Percentiles rank a stretch among this genome's conserved stretches.
Conservation (phyloP, 441 rosid genomes). For the Melastoma candidum region DNA sequence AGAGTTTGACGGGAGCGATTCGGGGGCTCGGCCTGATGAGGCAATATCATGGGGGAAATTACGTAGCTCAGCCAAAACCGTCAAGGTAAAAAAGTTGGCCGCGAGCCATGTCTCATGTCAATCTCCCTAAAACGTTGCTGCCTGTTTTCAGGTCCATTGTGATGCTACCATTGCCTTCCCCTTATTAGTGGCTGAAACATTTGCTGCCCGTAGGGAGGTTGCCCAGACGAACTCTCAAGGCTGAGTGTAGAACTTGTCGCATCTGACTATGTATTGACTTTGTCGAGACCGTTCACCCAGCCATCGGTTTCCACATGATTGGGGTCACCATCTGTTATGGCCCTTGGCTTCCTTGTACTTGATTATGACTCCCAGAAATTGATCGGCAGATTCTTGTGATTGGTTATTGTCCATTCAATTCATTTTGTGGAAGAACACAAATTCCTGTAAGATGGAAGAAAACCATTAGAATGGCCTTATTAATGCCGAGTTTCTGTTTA, state of each 20-base stretch:
- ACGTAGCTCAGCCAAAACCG: slow-evolving; percentile 67
- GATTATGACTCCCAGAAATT: too few relatives aligned
- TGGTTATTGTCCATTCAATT: too few relatives aligned
- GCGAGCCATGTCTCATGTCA: background rate
- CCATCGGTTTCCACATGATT: too few relatives aligned
- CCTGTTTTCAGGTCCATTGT: slow-evolving; percentile 55
- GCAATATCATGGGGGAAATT: slow-evolving; percentile 96
- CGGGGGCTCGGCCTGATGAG: slow-evolving; percentile 93
- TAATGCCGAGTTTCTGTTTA: too few relatives aligned
- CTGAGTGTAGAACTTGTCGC: background rate
- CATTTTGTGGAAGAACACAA: too few relatives aligned
- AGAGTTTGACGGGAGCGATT: slow-evolving; percentile 95
- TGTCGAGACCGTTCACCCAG: background rate
- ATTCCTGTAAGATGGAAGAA: too few relatives aligned
- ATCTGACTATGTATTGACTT: background rate
- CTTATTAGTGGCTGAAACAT: slow-evolving; percentile 79
- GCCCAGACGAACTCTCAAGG: slow-evolving; percentile 8
- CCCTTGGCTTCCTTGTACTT: too few relatives aligned
- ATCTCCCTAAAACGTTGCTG: background rate
- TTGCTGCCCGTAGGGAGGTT: slow-evolving; percentile 45
- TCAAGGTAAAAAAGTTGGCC: slow-evolving; percentile 37
- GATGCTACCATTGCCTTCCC: slow-evolving; percentile 97
- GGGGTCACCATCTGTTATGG: too few relatives aligned
- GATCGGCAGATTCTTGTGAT: too few relatives aligned
- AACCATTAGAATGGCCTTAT: too few relatives aligned